Conservation (phyloP, 139 green algal genomes). For the Raphidocelis subcapitata region DNA sequence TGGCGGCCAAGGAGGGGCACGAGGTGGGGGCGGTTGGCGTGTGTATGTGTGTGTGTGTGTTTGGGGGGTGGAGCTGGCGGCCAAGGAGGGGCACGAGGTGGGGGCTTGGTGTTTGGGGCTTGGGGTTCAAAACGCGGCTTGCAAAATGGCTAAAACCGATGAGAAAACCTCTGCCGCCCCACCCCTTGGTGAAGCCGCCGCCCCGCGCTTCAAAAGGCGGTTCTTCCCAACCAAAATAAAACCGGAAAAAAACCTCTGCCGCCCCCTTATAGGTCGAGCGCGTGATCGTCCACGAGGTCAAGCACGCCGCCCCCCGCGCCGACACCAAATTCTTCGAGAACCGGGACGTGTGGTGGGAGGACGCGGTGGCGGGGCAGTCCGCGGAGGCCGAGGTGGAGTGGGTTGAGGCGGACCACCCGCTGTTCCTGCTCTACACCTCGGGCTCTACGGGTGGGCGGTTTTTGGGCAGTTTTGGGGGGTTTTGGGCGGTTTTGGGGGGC, state of each 20-base stretch:
- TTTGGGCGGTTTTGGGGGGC: too few species aligned
- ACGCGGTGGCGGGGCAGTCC: conserved; percentile 61
- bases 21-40: neutral
- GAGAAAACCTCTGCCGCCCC: too few species aligned
- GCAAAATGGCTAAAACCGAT: too few species aligned
- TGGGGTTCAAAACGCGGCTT: too few species aligned
- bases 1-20: conserved; percentile 1
- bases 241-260: too few species aligned
- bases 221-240: too few species aligned
- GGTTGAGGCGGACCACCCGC: conserved; percentile 80
- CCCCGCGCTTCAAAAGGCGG: too few species aligned
- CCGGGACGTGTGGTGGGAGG: conserved; percentile 87
- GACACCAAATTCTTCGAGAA: conserved; percentile 8
- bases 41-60: neutral
- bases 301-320: conserved; percentile 16
- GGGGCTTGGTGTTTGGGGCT: too few species aligned
- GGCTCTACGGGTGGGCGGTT: conserved; percentile 73
- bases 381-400: conserved; percentile 71
- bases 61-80: neutral
- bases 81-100: conserved; percentile 24
- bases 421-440: conserved; percentile 95
- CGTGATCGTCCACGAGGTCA: conserved; percentile 65
- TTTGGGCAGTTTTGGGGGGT: too few species aligned
- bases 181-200: too few species aligned
- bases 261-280: conserved; percentile 4